These are phyloP conservation scores for Sporothrix brunneoviolacea DNA, from an alignment of 2,329 filamentous ascomycete species.

Conservation along the genomic window DNA sequence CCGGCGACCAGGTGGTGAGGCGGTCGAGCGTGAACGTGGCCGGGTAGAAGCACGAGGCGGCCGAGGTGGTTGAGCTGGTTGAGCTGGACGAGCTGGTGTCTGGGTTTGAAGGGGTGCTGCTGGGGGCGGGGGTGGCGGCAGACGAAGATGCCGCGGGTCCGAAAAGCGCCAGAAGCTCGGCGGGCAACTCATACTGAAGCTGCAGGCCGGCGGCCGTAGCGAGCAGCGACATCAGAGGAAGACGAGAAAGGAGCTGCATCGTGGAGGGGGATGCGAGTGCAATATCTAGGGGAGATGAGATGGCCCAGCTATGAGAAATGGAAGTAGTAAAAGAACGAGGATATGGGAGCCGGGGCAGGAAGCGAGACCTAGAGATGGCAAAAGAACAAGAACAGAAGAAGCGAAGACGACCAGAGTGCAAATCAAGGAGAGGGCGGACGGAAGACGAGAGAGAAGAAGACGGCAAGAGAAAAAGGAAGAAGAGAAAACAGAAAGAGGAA, in stretches of 20 bases:
- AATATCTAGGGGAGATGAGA: neutral
- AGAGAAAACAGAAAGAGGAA: no score
- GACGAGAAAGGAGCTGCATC: constrained; percentile 4
- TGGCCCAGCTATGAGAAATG: neutral
- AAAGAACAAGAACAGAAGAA: no score
- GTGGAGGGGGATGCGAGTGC: neutral
- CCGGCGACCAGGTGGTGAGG: constrained; percentile 28
- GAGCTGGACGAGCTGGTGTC: no score
- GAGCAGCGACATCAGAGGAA: neutral
- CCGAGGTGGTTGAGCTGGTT: neutral
- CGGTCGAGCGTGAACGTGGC: constrained; percentile 33
- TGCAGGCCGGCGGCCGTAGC: neutral
- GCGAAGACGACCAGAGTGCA: no score
- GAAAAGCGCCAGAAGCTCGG: no score
- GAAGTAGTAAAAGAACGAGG: neutral
- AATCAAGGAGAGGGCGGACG: no score
- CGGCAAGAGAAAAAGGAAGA: no score
- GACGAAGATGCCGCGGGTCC: neutral
- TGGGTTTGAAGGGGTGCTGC: no score
- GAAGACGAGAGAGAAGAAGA: no score
- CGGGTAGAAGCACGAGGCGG: constrained; percentile 14
- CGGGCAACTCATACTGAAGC: constrained; percentile 9
- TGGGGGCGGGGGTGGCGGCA: neutral
- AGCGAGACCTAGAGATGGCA: no score
- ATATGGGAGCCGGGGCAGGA: no score